phyloP scores from a whole-genome alignment of 2,329 filamentous ascomycete species.

The Aspergillus oerlinghausenensis region DNA sequence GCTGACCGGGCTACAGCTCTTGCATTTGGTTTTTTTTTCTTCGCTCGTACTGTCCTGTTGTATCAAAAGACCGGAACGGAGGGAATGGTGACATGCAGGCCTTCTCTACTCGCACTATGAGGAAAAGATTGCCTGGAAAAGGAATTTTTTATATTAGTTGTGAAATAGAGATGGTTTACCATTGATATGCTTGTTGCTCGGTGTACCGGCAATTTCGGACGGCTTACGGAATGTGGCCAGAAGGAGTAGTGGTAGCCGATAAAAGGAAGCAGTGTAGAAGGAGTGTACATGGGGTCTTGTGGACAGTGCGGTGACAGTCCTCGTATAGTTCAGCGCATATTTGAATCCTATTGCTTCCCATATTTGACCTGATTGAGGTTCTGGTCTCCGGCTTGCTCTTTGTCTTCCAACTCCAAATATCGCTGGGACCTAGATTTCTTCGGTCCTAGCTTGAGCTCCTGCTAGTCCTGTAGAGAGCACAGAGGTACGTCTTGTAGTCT shows the following conservation, averaged over 20 bases:
- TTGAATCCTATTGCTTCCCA: constrained; percentile 16
- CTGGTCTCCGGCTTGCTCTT: constrained; percentile 13
- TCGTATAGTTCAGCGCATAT: constrained; percentile 22
- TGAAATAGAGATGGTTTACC: constrained; percentile 37
- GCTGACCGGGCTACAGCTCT: constrained; percentile 8
- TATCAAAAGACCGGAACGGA: constrained; percentile 39
- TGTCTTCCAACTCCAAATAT: constrained; percentile 4
- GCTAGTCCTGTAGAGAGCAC: not conserved
- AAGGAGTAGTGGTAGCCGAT: constrained; percentile 3
- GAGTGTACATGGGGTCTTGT: constrained; percentile 19
- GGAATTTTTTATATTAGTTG: constrained; percentile 35
- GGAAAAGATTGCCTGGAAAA: constrained; percentile 37
- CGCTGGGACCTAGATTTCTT: constrained; percentile 6
- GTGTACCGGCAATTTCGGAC: constrained; percentile 13
- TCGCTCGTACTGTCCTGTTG: constrained; percentile 39
- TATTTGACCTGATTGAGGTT: constrained; percentile 14
- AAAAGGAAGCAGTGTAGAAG: constrained; percentile 13
- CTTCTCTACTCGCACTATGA: constrained; percentile 38
- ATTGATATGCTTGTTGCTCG: constrained; percentile 20
- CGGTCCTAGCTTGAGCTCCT: not conserved
- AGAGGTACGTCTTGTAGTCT: not conserved
- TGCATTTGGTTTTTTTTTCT: constrained; percentile 30
- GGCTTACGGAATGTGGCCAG: constrained; percentile 13
- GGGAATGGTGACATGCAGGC: constrained; percentile 33
- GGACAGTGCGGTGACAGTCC: constrained; percentile 18